phyloP scores from a whole-genome alignment of 441 rosid genomes.

The Syzygium malaccense region DNA sequence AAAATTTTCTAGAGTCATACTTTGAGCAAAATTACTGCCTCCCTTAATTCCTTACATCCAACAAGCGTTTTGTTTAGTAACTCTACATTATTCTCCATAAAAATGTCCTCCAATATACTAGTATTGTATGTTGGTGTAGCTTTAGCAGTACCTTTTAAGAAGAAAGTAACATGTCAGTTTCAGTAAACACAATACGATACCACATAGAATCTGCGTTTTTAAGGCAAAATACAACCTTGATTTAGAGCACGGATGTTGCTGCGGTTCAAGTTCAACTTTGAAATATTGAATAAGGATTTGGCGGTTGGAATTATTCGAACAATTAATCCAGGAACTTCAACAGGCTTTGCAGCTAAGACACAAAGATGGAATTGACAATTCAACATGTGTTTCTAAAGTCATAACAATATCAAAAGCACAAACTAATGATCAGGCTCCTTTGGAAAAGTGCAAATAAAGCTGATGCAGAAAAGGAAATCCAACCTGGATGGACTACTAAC shows the following conservation, averaged over 20 bases:
- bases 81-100: conserved; percentile 57
- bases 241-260: conserved; percentile 58
- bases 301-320: conserved; percentile 77
- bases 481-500: conserved; percentile 72
- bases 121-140: conserved; percentile 73
- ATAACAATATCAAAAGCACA: neutral
- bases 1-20: conserved; percentile 21
- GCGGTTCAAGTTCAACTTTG: conserved; percentile 62
- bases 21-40: conserved; percentile 73
- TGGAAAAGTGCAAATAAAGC: neutral
- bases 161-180: conserved; percentile 3
- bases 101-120: conserved; percentile 86
- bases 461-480: neutral
- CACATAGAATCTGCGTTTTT: neutral
- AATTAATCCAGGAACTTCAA: conserved; percentile 49
- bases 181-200: neutral
- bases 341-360: conserved; percentile 39
- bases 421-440: neutral
- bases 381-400: neutral
- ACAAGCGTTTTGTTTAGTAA: conserved; percentile 45
- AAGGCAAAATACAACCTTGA: conserved; percentile 31
- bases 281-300: conserved; percentile 45
- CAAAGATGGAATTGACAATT: neutral
- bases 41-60: conserved; percentile 61
- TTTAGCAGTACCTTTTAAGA: conserved; percentile 34